Conservation (phyloP, 2,329 filamentous ascomycete species). For the Penicillium sp. region DNA sequence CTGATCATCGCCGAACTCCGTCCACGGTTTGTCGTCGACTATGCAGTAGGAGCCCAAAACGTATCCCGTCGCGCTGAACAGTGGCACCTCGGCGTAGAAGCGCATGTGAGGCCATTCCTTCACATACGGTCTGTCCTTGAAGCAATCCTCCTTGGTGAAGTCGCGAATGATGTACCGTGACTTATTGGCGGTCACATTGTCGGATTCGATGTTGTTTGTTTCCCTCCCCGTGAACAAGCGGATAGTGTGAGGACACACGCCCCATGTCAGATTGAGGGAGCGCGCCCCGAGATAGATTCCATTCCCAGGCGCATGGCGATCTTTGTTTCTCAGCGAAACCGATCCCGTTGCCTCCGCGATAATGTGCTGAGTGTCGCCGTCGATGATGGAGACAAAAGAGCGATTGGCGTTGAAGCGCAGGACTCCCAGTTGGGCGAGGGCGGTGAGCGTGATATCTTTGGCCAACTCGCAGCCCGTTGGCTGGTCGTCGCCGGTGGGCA, state of each 20-base stretch:
- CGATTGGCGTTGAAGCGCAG: constrained; percentile 48
- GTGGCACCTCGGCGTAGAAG: constrained; percentile 61
- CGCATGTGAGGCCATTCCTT: constrained; percentile 32
- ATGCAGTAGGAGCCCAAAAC: constrained; percentile 62
- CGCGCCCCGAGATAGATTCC: constrained; percentile 31
- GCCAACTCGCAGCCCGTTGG: constrained; percentile 6
- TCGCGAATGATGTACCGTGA: constrained; percentile 40
- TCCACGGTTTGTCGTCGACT: constrained; percentile 56
- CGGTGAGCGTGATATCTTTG: constrained; percentile 45
- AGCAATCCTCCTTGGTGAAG: constrained; percentile 33
- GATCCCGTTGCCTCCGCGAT: constrained; percentile 54
- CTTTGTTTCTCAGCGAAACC: constrained; percentile 38
- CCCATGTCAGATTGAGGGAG: constrained; percentile 18
- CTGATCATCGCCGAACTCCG: constrained; percentile 36
- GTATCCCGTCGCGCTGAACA: constrained; percentile 55
- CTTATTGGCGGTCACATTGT: constrained; percentile 24
- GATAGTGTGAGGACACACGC: constrained; percentile 18
- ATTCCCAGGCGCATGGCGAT: constrained; percentile 26
- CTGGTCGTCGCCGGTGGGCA: constrained; percentile 14
- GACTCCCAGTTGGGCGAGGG: constrained; percentile 53
- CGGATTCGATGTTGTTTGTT: constrained; percentile 11
- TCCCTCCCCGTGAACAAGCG: constrained; percentile 19
- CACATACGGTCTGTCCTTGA: constrained; percentile 36
- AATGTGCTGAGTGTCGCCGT: constrained; percentile 50
- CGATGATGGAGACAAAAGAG: constrained; percentile 56